Evolutionary conservation across 495 filamentous ascomycete species (phyloP), one percentile per base, ranked within the genome.

Genomic region (Penicillium pancosmium): DNA sequence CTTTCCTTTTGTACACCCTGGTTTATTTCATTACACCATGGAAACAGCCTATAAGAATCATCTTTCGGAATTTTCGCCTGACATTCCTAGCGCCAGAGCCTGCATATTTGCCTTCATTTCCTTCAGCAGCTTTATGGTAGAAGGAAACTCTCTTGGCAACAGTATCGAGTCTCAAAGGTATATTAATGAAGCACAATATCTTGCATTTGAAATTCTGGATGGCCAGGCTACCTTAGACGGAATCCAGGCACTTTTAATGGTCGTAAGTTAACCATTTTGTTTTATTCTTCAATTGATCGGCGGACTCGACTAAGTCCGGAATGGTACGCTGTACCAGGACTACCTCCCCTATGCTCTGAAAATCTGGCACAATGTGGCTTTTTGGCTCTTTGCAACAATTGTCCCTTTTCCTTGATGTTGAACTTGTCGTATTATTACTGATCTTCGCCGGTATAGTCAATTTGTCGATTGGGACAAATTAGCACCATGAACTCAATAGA

Each of bases 401-500:
- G 23, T 3, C 23, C 23, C 3, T 4, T 23, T 4, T 3, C 23
- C 23, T 23, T 3, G 2, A 4, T 23, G 23, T 31, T 31, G 27
- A 31, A 31, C 4, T 9, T 4, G 27, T 8, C 4, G 1, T 31
- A 4, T 2, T 1, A 9, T 8, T 31, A 44, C 41, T 44, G 41
- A 44, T 18, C 1, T 6, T 15, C 16, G 15, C 16, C 10, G 8
- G 7, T 19, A 3, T 44, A 44, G 41, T 44, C n/a, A 16, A 44
- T 16, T 18, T 44, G 41, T 10, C 15, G 41, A 44, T 8, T 44
- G 9, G 41, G 41, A 19, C 16, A 6, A 44, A 44, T 44, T 13
- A 44, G n/a, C 16, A 44, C 41, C 41, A 44, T 44, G 41, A 44
- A 44, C 9, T 44, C 41, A 19, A 44, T 21, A 21, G n/a, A 44